A percentile compares a stretch with the other conserved stretches of the same genome.
phyloP scores from a whole-genome alignment of 441 rosid species.

The Aleurites moluccanus region DNA sequence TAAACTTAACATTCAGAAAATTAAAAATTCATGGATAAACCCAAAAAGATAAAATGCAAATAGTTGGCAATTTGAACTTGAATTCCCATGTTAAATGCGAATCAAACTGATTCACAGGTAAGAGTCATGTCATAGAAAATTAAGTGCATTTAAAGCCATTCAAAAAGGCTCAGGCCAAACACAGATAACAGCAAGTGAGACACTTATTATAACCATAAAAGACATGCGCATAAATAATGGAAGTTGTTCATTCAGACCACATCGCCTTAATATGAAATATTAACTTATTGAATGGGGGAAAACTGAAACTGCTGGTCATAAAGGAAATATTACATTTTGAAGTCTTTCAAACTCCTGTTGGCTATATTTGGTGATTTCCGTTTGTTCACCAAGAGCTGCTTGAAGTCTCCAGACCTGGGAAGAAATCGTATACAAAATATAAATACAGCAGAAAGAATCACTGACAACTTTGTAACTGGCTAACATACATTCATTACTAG shows the following conservation, averaged over 20 bases:
- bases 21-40: background rate
- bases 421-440: conserved; percentile 14
- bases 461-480: background rate
- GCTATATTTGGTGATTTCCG: conserved; percentile 83
- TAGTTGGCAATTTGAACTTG: background rate
- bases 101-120: background rate
- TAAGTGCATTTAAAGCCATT: background rate
- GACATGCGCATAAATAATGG: background rate
- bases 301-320: background rate
- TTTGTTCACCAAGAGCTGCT: conserved; percentile 97
- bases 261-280: background rate
- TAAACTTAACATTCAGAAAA: background rate
- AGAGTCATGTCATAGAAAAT: conserved; percentile 6
- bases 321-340: conserved; percentile 62
- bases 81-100: background rate
- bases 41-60: background rate
- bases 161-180: conserved; percentile 6
- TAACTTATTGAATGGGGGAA: background rate
- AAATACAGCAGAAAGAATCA: background rate
- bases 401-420: conserved; percentile 96
- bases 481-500: background rate
- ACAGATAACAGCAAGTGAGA: background rate
- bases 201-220: background rate
- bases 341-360: conserved; percentile 95
- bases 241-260: conserved; percentile 11